These are phyloP conservation scores for Aspergillus ibericus DNA, from an alignment of 2,329 filamentous ascomycete species.

Conservation along the genomic window DNA sequence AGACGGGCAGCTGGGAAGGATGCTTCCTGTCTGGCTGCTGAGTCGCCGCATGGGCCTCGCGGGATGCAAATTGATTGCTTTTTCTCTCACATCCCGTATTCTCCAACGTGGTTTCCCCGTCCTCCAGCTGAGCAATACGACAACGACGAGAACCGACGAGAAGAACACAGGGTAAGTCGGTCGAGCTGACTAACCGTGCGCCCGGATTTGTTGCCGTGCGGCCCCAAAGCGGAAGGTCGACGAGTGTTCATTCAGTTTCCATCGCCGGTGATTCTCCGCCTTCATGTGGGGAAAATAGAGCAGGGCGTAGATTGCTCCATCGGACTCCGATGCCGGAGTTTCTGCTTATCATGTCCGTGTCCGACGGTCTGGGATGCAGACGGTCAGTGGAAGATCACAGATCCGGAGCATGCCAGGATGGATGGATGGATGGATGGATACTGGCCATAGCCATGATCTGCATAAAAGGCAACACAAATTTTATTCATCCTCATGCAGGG, in stretches of 20 bases:
- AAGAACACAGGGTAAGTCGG: neutral
- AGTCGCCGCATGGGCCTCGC: neutral
- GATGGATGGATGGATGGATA: no score
- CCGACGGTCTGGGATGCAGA: neutral
- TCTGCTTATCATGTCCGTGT: slow-evolving; percentile 3
- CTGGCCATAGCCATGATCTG: neutral
- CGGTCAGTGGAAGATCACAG: neutral
- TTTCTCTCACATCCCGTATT: neutral
- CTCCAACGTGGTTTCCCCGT: slow-evolving; percentile 1
- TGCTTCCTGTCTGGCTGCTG: neutral
- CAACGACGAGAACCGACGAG: neutral
- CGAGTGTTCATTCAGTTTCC: neutral
- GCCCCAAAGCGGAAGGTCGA: neutral
- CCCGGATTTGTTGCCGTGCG: neutral
- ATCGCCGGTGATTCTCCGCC: slow-evolving; percentile 1
- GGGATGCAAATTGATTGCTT: neutral
- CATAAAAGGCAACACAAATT: neutral
- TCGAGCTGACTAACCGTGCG: neutral
- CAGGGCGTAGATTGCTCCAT: neutral
- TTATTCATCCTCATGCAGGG: neutral
- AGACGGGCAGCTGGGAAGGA: neutral
- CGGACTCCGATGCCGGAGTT: slow-evolving; percentile 10
- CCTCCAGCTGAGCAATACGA: neutral
- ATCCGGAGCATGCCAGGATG: no score
- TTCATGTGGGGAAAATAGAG: neutral